Base-by-base conservation (phyloP, 1,284 basidiomycete species). In the Erythrobasidium hasegawianum region DNA sequence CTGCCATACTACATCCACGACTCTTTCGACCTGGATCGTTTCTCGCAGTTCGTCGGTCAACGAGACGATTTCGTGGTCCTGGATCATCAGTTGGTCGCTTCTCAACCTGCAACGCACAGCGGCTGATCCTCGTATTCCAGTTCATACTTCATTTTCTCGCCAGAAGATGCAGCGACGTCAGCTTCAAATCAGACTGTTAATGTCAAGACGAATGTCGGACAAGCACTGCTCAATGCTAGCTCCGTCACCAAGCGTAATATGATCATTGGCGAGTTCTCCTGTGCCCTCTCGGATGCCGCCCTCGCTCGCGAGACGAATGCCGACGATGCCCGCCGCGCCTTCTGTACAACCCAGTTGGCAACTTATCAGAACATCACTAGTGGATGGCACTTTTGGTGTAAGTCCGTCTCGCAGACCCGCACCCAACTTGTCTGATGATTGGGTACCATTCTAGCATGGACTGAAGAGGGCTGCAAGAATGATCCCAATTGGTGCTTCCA, bases 301-400 rank as follows among this genome's bases (percentile, higher is more conserved):
- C 43, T 47, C 43, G 43, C 43, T 47, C 43, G n/a, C 8, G 43
- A 47, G 43, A 47, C 43, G n/a, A 47, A 47, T 24, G 43, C 16
- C 4, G 43, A 47, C 43, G 43, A 47, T 14, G 43, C 43, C 8
- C 43, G 43, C 16, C 43, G 43, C n/a, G 43, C 43, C 43, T 47
- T 47, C 43, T 47, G 43, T 14, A 47, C 43, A 4, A 47, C 43
- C 22, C 43, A 47, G 14, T 7, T 47, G 43, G 14, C 16, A 14
- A 47, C 43, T 8, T 47, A 47, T 24, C 43, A 47, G 43, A 47
- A 47, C 43, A 18, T 47, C 8, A 47, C 43, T 14, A 47, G 43
- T 24, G 43, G 43, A n/a, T 47, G 43, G 43, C 43, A 47, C 43
- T 47, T 47, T 14, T 47, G 43, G 43, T 47, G 43, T 47, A 47